phyloP scores from a whole-genome alignment of 2,329 filamentous ascomycete genomes.

The Tolypocladium capitatum region DNA sequence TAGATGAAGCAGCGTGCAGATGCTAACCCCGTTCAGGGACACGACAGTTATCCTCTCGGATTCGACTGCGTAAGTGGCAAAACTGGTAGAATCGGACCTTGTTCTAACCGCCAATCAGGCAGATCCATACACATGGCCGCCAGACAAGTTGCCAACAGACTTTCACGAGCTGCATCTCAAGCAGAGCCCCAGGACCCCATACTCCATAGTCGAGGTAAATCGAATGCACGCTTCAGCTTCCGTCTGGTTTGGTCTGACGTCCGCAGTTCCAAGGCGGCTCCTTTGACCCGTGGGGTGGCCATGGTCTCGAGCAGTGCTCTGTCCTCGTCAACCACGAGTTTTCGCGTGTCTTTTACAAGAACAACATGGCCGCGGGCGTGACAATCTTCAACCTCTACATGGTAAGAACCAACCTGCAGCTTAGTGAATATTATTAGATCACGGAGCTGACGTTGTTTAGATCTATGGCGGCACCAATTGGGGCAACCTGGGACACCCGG shows the following conservation, averaged over 20 bases:
- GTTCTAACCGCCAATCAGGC: slow-evolving; percentile 5
- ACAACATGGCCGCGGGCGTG: slow-evolving; percentile 51
- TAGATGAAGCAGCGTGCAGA: not conserved
- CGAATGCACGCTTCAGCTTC: not conserved
- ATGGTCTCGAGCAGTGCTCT: slow-evolving; percentile 54
- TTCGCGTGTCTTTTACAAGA: slow-evolving; percentile 69
- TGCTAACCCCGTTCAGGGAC: slow-evolving; percentile 5
- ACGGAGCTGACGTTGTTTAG: slow-evolving; percentile 15
- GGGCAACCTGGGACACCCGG: slow-evolving; percentile 63
- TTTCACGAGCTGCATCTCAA: slow-evolving; percentile 17
- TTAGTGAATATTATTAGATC: too few species aligned
- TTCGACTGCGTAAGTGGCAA: slow-evolving; percentile 26
- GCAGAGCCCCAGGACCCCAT: slow-evolving; percentile 53
- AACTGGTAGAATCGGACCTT: too few species aligned
- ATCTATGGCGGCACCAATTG: slow-evolving; percentile 71
- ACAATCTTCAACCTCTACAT: slow-evolving; percentile 65
- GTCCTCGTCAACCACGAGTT: slow-evolving; percentile 59
- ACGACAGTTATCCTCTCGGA: slow-evolving; percentile 28
- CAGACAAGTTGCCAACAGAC: slow-evolving; percentile 38
- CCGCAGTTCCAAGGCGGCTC: slow-evolving; percentile 53
- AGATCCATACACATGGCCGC: slow-evolving; percentile 46
- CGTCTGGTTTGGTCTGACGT: not conserved
- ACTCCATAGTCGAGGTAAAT: slow-evolving; percentile 45
- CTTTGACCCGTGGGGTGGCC: slow-evolving; percentile 64
- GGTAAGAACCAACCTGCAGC: slow-evolving; percentile 25